Evolutionary conservation across 2,329 filamentous ascomycete species (phyloP), one percentile per base, ranked within the genome.

Genomic region (Rhynchosporium graminicola): DNA sequence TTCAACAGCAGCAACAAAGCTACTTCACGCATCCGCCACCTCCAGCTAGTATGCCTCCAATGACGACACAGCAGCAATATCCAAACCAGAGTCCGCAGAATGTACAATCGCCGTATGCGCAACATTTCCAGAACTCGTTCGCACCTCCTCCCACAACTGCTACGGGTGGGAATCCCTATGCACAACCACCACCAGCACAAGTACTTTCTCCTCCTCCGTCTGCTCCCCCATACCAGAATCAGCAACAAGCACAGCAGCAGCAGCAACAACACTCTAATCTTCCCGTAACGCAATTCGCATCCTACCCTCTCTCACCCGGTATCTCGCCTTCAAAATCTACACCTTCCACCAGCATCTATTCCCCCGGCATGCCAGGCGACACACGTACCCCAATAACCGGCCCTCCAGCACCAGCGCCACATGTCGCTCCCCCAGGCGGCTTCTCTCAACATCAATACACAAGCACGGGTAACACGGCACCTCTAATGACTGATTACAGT

Each of bases 361-460:
- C 69, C 10, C 67, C 68, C 6, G 59, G 65, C 51, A n/a, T 28
- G n/a, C 4, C 12, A n/a, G 9, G 13, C 28, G 9, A 33, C 9
- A 51, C 43, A 3, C 5, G 33, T 36, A 6, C 51, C 59, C 45
- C 20, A 20, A 48, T 55, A 2, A 61, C 36, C 43, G 54, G 55
- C 6, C 45, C 60, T 15, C 52, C 60, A 1, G 56, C 63, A 9
- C 46, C 57, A 26, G 33, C 42, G 7, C 57, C 57, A 38, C 57
- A 59, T 28, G 57, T 59, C 13, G 66, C 80, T 13, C 82, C 83
- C 1, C 79, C 78, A 0, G 82, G 81, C 1, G 85, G 85, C 1
- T 88, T 82, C 71, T 76, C 83, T 26, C 80, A 83, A 64, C 89
- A 83, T 69, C 74, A 73, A 45, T 82, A 83, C 60, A 69, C 69